Evolutionary conservation across 805 yeast genomes (phyloP).

Genomic region (Ogataea paraovalis): DNA sequence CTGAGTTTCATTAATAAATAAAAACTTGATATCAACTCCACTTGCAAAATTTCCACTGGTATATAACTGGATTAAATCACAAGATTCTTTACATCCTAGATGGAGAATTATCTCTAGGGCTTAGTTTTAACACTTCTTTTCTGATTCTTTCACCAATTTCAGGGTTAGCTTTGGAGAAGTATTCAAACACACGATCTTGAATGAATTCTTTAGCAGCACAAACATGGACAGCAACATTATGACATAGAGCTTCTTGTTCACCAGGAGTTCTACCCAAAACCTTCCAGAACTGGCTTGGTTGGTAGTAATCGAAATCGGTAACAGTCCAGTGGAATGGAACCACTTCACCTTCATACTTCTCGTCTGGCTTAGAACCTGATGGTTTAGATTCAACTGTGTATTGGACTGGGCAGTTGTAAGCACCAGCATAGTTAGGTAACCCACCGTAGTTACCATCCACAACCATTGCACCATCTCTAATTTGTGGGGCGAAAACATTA

Average conservation of each 20-base stretch:
- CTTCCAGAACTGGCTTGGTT: slow-evolving; percentile 74
- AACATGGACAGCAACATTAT: slow-evolving; percentile 77
- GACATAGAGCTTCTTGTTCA: slow-evolving; percentile 80
- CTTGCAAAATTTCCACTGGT: no score
- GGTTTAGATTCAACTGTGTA: slow-evolving; percentile 37
- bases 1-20: no score
- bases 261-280: slow-evolving; percentile 74
- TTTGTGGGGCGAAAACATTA: slow-evolving; percentile 58
- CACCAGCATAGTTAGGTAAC: slow-evolving; percentile 69
- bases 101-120: slow-evolving; percentile 39
- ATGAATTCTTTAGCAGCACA: slow-evolving; percentile 64
- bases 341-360: slow-evolving; percentile 31
- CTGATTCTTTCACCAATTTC: slow-evolving; percentile 65
- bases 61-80: no score
- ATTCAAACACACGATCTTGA: slow-evolving; percentile 73
- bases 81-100: slow-evolving; percentile 20
- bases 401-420: slow-evolving; percentile 47
- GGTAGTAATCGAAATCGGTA: slow-evolving; percentile 66
- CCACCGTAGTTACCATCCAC: slow-evolving; percentile 70
- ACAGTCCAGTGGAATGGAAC: slow-evolving; percentile 84
- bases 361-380: slow-evolving; percentile 27
- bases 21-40: background rate
- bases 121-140: slow-evolving; percentile 52
- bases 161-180: slow-evolving; percentile 69
- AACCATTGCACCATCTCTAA: slow-evolving; percentile 79